These are phyloP conservation scores for Magnolia changhungtana DNA, from an alignment of 164 flowering plant species.

Conservation along the genomic window DNA sequence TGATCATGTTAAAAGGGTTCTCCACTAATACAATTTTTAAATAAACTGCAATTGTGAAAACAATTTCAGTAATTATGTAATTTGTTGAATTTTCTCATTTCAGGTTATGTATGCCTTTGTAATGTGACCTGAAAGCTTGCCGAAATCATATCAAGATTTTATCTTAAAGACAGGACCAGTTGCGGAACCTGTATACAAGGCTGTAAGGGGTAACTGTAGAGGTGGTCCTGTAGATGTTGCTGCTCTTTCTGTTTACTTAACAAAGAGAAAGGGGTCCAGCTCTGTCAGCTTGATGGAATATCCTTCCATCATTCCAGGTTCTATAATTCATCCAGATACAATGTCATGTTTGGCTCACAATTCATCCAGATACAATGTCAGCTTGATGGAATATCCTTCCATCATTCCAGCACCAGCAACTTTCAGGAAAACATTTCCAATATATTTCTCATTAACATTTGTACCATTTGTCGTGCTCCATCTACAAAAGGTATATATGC, in stretches of 20 bases:
- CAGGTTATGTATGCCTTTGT: slow-evolving; percentile 98
- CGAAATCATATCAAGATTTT: slow-evolving; percentile 87
- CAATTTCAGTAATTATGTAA: too few species aligned
- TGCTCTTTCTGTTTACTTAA: too few species aligned
- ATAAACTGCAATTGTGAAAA: too few species aligned
- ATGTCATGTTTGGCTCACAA: slow-evolving; percentile 77
- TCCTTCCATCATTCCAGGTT: slow-evolving; percentile 83
- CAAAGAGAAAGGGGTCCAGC: too few species aligned
- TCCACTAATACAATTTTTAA: too few species aligned
- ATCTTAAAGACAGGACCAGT: slow-evolving; percentile 98
- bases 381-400: too few species aligned
- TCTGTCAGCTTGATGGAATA: slow-evolving; percentile 21
- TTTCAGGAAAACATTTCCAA: slow-evolving; percentile 92
- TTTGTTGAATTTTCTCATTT: neutral
- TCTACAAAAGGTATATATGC: slow-evolving; percentile 77
- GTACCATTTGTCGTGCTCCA: slow-evolving; percentile 92
- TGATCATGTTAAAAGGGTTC: too few species aligned
- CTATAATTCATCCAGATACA: slow-evolving; percentile 83
- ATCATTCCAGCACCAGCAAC: slow-evolving; percentile 75
- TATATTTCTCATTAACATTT: slow-evolving; percentile 93
- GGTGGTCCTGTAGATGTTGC: too few species aligned
- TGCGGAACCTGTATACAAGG: slow-evolving; percentile 27
- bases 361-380: too few species aligned
- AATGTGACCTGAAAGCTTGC: slow-evolving; percentile 98
- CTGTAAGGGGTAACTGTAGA: too few species aligned